Conservation (phyloP, 1,139 yeast species). For the Pichiaceae sp. region DNA sequence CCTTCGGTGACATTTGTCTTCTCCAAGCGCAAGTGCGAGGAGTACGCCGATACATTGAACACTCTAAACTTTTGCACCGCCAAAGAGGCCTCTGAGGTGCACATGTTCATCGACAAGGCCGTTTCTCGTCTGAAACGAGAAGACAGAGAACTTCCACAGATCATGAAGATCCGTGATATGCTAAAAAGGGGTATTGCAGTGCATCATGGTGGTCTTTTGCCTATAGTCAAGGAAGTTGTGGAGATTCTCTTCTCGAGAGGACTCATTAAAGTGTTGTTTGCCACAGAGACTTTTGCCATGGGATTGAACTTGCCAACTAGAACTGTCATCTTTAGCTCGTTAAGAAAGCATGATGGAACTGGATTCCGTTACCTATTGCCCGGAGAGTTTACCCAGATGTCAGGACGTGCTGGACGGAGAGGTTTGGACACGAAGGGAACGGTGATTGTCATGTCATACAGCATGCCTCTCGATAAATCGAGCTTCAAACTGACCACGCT, state of each 20-base stretch:
- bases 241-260: slow-evolving; percentile 86
- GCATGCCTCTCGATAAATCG: slow-evolving; percentile 48
- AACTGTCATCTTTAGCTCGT: slow-evolving; percentile 84
- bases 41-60: slow-evolving; percentile 72
- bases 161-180: slow-evolving; percentile 70
- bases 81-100: slow-evolving; percentile 82
- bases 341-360: slow-evolving; percentile 85
- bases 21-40: slow-evolving; percentile 88
- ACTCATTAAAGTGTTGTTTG: slow-evolving; percentile 82
- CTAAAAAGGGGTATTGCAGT: slow-evolving; percentile 90
- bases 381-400: slow-evolving; percentile 98
- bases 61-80: slow-evolving; percentile 76
- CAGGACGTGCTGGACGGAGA: slow-evolving; percentile 99
- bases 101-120: slow-evolving; percentile 86
- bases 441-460: slow-evolving; percentile 92
- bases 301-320: slow-evolving; percentile 98
- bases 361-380: slow-evolving; percentile 75
- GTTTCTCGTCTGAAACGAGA: slow-evolving; percentile 82
- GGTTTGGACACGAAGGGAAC: slow-evolving; percentile 98
- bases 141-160: slow-evolving; percentile 90
- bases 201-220: slow-evolving; percentile 94
- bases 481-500: slow-evolving; percentile 69
- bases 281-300: slow-evolving; percentile 97
- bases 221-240: slow-evolving; percentile 91
- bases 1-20: slow-evolving; percentile 94